Evolutionary conservation across 352 stramenopile species (phyloP).

Genomic region (Pseudoperonospora humuli): DNA sequence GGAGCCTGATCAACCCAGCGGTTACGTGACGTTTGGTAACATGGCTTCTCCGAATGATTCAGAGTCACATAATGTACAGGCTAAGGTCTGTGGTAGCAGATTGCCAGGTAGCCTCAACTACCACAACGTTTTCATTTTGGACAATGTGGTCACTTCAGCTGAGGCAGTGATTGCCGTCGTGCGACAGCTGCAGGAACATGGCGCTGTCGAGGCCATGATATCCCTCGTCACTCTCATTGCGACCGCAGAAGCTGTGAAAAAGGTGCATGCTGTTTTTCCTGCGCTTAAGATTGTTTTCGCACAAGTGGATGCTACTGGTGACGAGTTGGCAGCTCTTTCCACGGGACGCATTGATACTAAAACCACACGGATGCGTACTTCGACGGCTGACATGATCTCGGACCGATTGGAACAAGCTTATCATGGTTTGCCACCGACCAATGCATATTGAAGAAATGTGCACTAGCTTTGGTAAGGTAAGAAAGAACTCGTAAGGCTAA

Average conservation of each 20-base stretch:
- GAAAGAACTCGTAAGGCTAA: too few species aligned
- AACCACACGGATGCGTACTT: neutral
- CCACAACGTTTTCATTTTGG: slow-evolving; percentile 48
- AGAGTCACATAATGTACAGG: too few species aligned
- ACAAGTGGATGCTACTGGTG: slow-evolving; percentile 23
- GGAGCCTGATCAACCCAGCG: slow-evolving; percentile 25
- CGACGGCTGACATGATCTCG: slow-evolving; percentile 25
- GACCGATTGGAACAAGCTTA: slow-evolving; percentile 26
- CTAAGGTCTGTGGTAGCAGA: slow-evolving; percentile 12
- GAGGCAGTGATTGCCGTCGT: slow-evolving; percentile 30
- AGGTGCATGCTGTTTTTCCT: slow-evolving; percentile 28
- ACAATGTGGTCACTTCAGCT: slow-evolving; percentile 25
- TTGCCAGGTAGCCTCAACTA: slow-evolving; percentile 23
- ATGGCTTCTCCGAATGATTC: too few species aligned
- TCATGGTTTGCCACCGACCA: slow-evolving; percentile 5
- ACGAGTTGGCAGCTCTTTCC: slow-evolving; percentile 5
- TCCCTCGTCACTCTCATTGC: slow-evolving; percentile 38
- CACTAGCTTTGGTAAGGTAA: neutral
- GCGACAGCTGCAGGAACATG: slow-evolving; percentile 25
- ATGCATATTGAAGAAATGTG: slow-evolving; percentile 9
- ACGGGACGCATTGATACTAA: neutral
- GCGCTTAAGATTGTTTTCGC: slow-evolving; percentile 26
- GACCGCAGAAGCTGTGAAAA: slow-evolving; percentile 25
- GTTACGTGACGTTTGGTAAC: slow-evolving; percentile 17
- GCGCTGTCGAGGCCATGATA: slow-evolving; percentile 36